Evolutionary conservation across 108 stramenopile genomes (phyloP), one percentile per base, ranked within the genome.

Genomic region (Fragilaria crotonensis): DNA sequence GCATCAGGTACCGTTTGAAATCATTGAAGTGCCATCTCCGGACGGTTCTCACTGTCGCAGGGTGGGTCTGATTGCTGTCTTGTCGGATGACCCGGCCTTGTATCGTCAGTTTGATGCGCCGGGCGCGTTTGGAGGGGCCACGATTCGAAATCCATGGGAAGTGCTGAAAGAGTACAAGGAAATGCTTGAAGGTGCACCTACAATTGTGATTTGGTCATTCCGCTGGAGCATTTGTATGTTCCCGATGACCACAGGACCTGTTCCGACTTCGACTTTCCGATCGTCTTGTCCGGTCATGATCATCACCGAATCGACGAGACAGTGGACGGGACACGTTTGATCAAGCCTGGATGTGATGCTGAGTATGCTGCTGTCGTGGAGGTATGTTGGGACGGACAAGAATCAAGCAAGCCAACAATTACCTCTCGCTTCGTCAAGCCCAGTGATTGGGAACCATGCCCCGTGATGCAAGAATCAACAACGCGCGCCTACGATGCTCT

Each of bases 401-500:
- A 31, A 5, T 53, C 46, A 7, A 47, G 28, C 22, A 33, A 61
- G 45, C 72, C 72, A 14, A 44, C 23, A 25, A 66, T 78, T 31
- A 49, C 50, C 4, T 56, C 68, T 2, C 47, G 58, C 3, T 73
- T 78, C 46, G 68, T 78, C 46, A 51, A 63, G 26, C 59, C 62
- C 19, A 29, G 48, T 2, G 57, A 65, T 52, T 79, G 57, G 57
- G 60, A 57, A 19, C 61, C 77, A 2, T 58, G 66, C 48, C 69
- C 68, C 22, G 57, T 33, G 4, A 49, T 67, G 20, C 45, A 30
- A 4, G 69, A 71, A 33, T 54, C 58, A 30, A 58, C 48, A 27
- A 61, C 66, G 44, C 46, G 57, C 20, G 77, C 77, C n/a, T 79
- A 79, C 45, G 73, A 70, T 50, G 72, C 63, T 19, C 56, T 79